A percentile compares a stretch with the other conserved stretches of the same genome.
Conservation (phyloP, 1,284 basidiomycete species). For the Sporisorium graminicola region DNA sequence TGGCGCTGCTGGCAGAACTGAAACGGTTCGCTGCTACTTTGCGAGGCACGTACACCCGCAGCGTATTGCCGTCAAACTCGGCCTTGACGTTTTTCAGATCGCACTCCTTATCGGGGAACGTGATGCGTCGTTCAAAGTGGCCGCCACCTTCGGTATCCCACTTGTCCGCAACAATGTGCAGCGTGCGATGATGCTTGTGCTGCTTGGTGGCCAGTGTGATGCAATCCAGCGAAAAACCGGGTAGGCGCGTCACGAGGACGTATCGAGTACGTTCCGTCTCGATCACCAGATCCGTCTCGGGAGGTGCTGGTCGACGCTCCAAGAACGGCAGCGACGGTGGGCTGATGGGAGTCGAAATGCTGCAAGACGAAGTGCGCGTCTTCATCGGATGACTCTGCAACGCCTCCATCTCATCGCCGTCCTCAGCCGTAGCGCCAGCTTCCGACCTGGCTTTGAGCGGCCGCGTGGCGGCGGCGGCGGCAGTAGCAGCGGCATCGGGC, state of each 20-base stretch:
- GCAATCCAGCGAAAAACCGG: slow-evolving; percentile 61
- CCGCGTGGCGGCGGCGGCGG: not conserved
- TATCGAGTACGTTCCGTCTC: slow-evolving; percentile 52
- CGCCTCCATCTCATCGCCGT: not conserved
- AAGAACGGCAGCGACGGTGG: slow-evolving; percentile 54
- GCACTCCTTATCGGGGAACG: slow-evolving; percentile 58
- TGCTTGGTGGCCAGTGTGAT: slow-evolving; percentile 65
- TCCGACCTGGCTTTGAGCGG: slow-evolving; percentile 18
- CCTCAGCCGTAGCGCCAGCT: slow-evolving; percentile 3
- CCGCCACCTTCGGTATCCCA: slow-evolving; percentile 57
- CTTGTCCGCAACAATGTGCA: slow-evolving; percentile 65
- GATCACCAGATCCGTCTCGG: slow-evolving; percentile 54
- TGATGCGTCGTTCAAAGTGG: slow-evolving; percentile 64
- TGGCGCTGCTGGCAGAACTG: slow-evolving; percentile 49
- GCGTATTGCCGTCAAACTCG: slow-evolving; percentile 54
- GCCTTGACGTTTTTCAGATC: slow-evolving; percentile 53
- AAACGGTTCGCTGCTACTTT: slow-evolving; percentile 4
- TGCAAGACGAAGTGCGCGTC: slow-evolving; percentile 42
- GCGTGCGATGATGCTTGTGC: slow-evolving; percentile 55
- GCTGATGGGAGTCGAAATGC: slow-evolving; percentile 44
- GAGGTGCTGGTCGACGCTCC: slow-evolving; percentile 55
- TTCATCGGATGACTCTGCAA: slow-evolving; percentile 27
- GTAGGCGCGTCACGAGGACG: slow-evolving; percentile 49
- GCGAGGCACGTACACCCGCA: slow-evolving; percentile 49
- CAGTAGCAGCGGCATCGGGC: not conserved